Evolutionary conservation across 2,329 filamentous ascomycete genomes (phyloP), one percentile per base, ranked within the genome.

Genomic region (Venturia carpophila): DNA sequence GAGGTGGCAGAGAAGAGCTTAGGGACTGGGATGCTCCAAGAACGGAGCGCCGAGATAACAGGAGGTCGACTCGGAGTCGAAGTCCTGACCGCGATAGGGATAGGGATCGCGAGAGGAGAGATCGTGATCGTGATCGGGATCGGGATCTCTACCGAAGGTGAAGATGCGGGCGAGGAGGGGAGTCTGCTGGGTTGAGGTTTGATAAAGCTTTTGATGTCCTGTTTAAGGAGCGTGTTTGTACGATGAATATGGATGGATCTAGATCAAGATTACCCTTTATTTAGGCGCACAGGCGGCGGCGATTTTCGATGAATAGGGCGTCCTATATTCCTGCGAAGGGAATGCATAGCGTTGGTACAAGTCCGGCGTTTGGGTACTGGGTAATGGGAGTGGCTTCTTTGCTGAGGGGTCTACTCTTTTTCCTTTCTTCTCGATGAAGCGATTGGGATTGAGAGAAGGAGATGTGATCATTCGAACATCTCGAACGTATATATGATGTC

Each of bases 101-200:
- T 55, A 42, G 65, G 37, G 68, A 71, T 55, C 60, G 68, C 34
- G 66, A 69, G 39, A 67, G 68, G 45, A 67, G 67, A 39, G 64
- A 47, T n/a, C 52, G 64, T 30, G 67, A 60, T 43, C 60, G 62
- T 56, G 67, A 70, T 58, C 52, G 64, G 41, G 67, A 60, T 43
- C 60, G 62, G 60, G 67, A 70, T 58, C 61, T 75, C 17, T 76
- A 76, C 65, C 69, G 73, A 49, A 66, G 72, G 41, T 72, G 66
- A 67, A 45, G n/a, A 52, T 1, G 47, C 1, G n/a, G 47, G 6
- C 9, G n/a, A 17, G n/a, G n/a, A n/a, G n/a, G 41, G 41, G 41
- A 17, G 7, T 13, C 15, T 11, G 41, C 15, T 13, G 15, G 42
- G 13, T 27, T 27, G 47, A 3, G 47, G 13, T 27, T 5, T 52